Conservation (phyloP, 1,139 yeast species). For the Kodamaea plutei region DNA sequence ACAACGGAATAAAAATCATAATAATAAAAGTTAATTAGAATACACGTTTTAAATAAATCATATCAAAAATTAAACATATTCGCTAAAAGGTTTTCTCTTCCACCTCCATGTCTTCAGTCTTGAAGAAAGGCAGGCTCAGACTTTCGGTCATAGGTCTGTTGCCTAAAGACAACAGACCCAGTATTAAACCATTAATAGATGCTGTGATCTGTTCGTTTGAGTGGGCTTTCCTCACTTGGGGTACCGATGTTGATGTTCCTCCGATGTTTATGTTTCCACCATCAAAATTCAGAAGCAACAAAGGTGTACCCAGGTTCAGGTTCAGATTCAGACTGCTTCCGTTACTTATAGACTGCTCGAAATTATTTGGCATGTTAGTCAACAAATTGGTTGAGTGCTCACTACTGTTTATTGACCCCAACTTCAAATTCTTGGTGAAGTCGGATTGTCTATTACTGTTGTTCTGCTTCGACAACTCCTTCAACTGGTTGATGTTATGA, state of each 20-base stretch:
- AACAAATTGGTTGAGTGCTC: conserved; percentile 20
- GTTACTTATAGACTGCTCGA: neutral
- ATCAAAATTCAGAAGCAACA: neutral
- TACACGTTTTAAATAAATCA: no score
- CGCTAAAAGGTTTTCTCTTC: no score
- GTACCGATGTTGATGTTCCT: no score
- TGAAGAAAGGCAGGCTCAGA: no score
- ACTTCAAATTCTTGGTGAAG: conserved; percentile 46
- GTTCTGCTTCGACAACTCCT: conserved; percentile 50
- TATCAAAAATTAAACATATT: no score
- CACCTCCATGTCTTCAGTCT: no score
- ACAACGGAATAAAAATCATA: no score
- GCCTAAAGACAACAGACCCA: no score
- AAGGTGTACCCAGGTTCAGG: conserved; percentile 1
- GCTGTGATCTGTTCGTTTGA: no score
- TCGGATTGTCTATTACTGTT: conserved; percentile 44
- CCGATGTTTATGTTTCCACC: neutral
- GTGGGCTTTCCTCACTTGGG: neutral
- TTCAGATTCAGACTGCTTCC: neutral
- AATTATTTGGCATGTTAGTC: conserved; percentile 8
- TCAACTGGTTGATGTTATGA: conserved; percentile 59
- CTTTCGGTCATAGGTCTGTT: no score
- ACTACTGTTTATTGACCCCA: conserved; percentile 28
- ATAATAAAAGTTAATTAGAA: neutral
- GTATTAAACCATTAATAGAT: no score